A percentile compares a stretch with the other conserved stretches of the same genome.
Evolutionary conservation across 1,284 basidiomycete species (phyloP).

Genomic region (Pyrrhoderma noxium): DNA sequence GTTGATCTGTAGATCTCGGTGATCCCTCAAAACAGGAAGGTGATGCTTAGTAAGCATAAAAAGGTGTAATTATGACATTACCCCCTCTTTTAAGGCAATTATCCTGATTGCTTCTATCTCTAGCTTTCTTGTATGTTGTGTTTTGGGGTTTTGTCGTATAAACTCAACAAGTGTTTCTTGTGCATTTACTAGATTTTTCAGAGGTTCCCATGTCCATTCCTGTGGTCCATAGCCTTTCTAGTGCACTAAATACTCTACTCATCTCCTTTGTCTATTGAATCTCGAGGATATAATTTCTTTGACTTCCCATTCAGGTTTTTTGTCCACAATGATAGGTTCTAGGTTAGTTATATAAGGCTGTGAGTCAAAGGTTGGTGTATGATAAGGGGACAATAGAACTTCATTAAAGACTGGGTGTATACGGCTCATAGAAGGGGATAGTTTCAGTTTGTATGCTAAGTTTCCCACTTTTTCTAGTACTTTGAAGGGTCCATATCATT

Average conservation of each 20-base stretch:
- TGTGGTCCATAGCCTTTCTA: not conserved
- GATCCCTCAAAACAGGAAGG: no score
- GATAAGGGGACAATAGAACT: not conserved
- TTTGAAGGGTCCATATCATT: conserved; percentile 1
- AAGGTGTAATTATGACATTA: no score
- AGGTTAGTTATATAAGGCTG: not conserved
- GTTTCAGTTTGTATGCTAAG: conserved; percentile 7
- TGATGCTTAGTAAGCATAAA: no score
- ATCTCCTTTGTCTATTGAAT: not conserved
- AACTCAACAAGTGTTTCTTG: no score
- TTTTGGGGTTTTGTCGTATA: not conserved
- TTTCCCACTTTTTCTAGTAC: not conserved
- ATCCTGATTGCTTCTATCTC: not conserved
- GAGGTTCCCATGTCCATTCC: not conserved
- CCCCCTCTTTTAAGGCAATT: not conserved
- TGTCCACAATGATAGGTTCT: not conserved
- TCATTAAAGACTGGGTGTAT: conserved; percentile 3
- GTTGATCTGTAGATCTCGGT: no score
- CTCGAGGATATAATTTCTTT: not conserved
- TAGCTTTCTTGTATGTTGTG: not conserved
- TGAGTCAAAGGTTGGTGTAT: not conserved
- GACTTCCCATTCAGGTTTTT: no score
- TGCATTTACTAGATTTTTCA: not conserved
- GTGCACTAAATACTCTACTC: not conserved
- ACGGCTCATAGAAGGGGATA: not conserved